Base-by-base conservation (phyloP, 2,329 filamentous ascomycete species). In the Chalaropsis ovoidea region DNA sequence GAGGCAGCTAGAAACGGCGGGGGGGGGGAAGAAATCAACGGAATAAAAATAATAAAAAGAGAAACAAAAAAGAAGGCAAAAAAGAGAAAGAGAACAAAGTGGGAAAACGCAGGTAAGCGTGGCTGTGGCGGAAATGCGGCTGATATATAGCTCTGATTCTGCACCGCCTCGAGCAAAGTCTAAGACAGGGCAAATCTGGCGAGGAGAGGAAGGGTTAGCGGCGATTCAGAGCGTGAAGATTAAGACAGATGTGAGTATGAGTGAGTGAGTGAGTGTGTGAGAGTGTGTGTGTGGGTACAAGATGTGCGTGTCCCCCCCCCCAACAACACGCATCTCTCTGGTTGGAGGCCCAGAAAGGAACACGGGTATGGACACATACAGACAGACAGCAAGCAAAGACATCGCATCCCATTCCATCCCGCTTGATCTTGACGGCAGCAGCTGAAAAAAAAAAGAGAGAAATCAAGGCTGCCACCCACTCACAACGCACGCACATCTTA, bases 401-500 rank as follows among this genome's bases (percentile, higher is more conserved):
- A 39, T 35, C n/a, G 8, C 13, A 39, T 35, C n/a, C 52, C 52
- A 17, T 35, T 35, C 17, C 17, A n/a, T 58, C 27, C 52, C 7
- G 52, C 31, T 35, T 27, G 47, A 15, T 11, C 19, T 24, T 19
- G 47, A 52, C 47, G 47, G 19, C 19, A 52, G 19, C 52, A 58
- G 52, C 52, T 58, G 52, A 58, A 58, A 58, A n/a, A 27, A 58
- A 39, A 39, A 19, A 52, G 10, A 27, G 19, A 52, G 47, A 24
- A 31, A 31, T 31, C 31, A 31, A 31, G 31, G 31, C 31, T 31
- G 31, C 31, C 3, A 6, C 11, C n/a, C 22, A 24, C 24, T 52
- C 24, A 52, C 10, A 24, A 4, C 47, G 24, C 35, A 15, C 47
- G 2, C 19, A 4, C 47, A 52, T n/a, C 5, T 10, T 19, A 22